These are phyloP conservation scores for Peribolospora baueri DNA, from an alignment of 768 basidiomycete species.

Conservation along the genomic window DNA sequence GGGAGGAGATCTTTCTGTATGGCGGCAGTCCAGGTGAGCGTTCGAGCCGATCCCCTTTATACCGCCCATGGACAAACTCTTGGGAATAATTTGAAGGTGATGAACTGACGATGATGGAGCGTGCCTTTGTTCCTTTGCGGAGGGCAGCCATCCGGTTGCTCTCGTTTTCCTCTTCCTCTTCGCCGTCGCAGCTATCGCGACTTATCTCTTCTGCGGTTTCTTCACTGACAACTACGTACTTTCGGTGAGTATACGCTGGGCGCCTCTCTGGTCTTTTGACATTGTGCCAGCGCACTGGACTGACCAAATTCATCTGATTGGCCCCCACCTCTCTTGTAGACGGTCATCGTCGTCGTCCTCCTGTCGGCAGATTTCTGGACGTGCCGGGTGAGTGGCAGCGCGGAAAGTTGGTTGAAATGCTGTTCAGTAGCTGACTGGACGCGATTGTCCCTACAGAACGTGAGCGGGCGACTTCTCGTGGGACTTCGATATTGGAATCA, in stretches of 20 bases:
- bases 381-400: constrained; percentile 40
- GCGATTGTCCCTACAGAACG: constrained; percentile 36
- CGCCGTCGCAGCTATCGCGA: constrained; percentile 59
- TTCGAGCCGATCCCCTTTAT: too few species aligned
- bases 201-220: constrained; percentile 76
- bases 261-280: constrained; percentile 1
- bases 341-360: constrained; percentile 74
- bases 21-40: too few species aligned
- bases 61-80: too few species aligned
- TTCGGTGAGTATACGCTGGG: constrained; percentile 25
- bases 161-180: constrained; percentile 80
- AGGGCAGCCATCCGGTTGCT: constrained; percentile 29
- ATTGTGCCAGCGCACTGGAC: background rate
- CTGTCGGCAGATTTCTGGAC: constrained; percentile 99
- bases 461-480: constrained; percentile 75
- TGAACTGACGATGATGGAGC: too few species aligned
- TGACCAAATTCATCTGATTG: background rate
- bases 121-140: too few species aligned
- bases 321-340: constrained; percentile 23
- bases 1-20: too few species aligned
- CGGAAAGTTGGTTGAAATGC: background rate
- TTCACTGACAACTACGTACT: constrained; percentile 11
- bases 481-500: constrained; percentile 97
- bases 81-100: too few species aligned
- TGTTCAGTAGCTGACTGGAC: background rate